phyloP scores from a whole-genome alignment of 176 grass and related monocot species.

The Alopecurus myosuroides region DNA sequence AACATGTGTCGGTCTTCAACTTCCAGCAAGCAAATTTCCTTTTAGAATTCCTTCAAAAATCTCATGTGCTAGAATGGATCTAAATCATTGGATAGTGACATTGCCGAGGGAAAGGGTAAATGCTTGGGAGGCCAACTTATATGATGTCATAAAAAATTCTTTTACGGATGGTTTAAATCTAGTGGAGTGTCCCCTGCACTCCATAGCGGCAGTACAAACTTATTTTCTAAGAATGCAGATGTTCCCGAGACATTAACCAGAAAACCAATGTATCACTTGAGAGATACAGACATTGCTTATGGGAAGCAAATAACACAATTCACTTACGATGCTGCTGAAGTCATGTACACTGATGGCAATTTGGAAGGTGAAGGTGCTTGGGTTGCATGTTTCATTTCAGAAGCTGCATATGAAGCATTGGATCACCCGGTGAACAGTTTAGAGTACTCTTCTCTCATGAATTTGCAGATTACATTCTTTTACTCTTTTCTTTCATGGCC shows the following conservation, averaged over 20 bases:
- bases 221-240: slow-evolving; percentile 76
- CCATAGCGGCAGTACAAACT: slow-evolving; percentile 60
- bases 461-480: slow-evolving; percentile 59
- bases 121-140: too few species aligned
- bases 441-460: slow-evolving; percentile 72
- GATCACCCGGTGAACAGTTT: slow-evolving; percentile 67
- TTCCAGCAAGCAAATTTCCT: too few species aligned
- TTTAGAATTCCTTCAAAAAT: too few species aligned
- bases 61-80: too few species aligned
- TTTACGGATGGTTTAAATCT: slow-evolving; percentile 79
- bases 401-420: slow-evolving; percentile 91
- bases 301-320: slow-evolving; percentile 71
- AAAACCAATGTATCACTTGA: slow-evolving; percentile 73
- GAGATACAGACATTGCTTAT: slow-evolving; percentile 62
- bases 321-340: slow-evolving; percentile 47
- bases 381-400: slow-evolving; percentile 80
- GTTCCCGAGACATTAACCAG: slow-evolving; percentile 59
- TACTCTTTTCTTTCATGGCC: slow-evolving; percentile 6
- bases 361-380: slow-evolving; percentile 42
- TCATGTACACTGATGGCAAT: background rate
- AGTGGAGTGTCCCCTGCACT: slow-evolving; percentile 70
- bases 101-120: too few species aligned
- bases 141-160: too few species aligned
- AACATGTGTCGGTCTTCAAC: too few species aligned
- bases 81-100: too few species aligned